Percentiles rank a stretch among this genome's conserved stretches.
Conservation (phyloP, 106 monocot species). For the Phalaenopsis aphrodite region DNA sequence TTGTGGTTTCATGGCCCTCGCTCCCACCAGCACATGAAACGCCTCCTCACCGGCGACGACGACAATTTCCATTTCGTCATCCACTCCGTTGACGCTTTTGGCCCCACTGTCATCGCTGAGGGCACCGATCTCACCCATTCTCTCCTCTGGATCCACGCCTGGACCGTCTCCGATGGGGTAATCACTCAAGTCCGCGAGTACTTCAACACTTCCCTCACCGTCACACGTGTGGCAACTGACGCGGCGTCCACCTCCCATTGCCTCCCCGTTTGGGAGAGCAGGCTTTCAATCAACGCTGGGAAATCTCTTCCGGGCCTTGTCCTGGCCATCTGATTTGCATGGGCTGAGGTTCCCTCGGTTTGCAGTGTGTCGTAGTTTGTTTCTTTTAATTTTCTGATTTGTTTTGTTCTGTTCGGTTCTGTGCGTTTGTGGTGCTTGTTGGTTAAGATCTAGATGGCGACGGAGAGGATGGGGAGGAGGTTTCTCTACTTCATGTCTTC, state of each 20-base stretch:
- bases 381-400: not conserved
- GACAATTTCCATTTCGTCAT: slow-evolving; percentile 21
- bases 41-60: slow-evolving; percentile 23
- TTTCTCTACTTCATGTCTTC: not conserved
- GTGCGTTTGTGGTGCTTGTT: not conserved
- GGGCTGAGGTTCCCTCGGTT: not conserved
- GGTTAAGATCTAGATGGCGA: not conserved
- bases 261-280: slow-evolving; percentile 20
- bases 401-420: not conserved
- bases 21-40: slow-evolving; percentile 44
- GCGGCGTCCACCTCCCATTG: not conserved
- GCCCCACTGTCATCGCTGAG: slow-evolving; percentile 37
- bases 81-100: slow-evolving; percentile 25
- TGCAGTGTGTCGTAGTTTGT: no score
- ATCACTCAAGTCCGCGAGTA: slow-evolving; percentile 64
- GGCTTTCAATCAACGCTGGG: slow-evolving; percentile 8
- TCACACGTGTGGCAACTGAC: slow-evolving; percentile 19
- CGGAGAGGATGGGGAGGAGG: not conserved
- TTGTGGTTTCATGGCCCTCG: slow-evolving; percentile 61
- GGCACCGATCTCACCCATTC: slow-evolving; percentile 15
- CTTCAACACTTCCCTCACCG: slow-evolving; percentile 68
- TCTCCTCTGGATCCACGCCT: slow-evolving; percentile 39
- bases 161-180: slow-evolving; percentile 39
- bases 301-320: slow-evolving; percentile 18
- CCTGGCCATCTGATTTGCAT: slow-evolving; percentile 14